Percentiles rank a stretch among this genome's conserved stretches.
These are phyloP conservation scores for Tetrahymena malaccensis DNA, from an alignment of 73 alveolate species.

Conservation along the genomic window DNA sequence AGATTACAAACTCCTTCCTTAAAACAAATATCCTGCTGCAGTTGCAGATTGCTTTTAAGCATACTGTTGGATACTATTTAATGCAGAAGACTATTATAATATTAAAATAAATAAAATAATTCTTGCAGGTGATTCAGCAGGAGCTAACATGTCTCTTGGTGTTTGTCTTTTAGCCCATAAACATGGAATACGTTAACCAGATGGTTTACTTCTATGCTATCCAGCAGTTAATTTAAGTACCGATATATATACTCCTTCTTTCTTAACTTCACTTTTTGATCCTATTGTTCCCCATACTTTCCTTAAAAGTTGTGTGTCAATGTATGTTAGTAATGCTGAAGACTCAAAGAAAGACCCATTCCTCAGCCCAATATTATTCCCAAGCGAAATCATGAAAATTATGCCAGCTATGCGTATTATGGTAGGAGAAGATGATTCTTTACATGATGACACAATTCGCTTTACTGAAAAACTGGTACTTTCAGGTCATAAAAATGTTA, in stretches of 20 bases:
- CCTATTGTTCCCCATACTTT: slow-evolving; percentile 81
- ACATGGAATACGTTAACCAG: not conserved
- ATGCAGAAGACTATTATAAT: slow-evolving; percentile 45
- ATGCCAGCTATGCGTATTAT: slow-evolving; percentile 63
- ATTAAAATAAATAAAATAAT: not conserved
- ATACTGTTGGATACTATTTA: slow-evolving; percentile 68
- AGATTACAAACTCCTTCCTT: slow-evolving; percentile 87
- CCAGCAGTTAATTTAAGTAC: not conserved
- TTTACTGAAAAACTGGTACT: slow-evolving; percentile 9
- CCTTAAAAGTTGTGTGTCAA: slow-evolving; percentile 69
- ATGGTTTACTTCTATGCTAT: not conserved
- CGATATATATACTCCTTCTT: not conserved
- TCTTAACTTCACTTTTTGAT: slow-evolving; percentile 41
- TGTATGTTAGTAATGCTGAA: slow-evolving; percentile 49
- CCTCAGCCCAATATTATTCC: slow-evolving; percentile 54
- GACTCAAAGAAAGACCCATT: slow-evolving; percentile 49
- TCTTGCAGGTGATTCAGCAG: slow-evolving; percentile 49
- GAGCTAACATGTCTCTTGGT: slow-evolving; percentile 50
- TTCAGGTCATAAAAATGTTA: not conserved
- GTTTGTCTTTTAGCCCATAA: not conserved
- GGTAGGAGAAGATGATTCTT: slow-evolving; percentile 65
- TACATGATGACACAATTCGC: slow-evolving; percentile 53
- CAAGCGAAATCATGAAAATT: slow-evolving; percentile 35
- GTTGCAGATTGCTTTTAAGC: slow-evolving; percentile 83
- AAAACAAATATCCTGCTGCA: slow-evolving; percentile 74